Evolutionary conservation across 768 basidiomycete genomes (phyloP), one percentile per base, ranked within the genome.

Genomic region (Leccinum uliginosum): DNA sequence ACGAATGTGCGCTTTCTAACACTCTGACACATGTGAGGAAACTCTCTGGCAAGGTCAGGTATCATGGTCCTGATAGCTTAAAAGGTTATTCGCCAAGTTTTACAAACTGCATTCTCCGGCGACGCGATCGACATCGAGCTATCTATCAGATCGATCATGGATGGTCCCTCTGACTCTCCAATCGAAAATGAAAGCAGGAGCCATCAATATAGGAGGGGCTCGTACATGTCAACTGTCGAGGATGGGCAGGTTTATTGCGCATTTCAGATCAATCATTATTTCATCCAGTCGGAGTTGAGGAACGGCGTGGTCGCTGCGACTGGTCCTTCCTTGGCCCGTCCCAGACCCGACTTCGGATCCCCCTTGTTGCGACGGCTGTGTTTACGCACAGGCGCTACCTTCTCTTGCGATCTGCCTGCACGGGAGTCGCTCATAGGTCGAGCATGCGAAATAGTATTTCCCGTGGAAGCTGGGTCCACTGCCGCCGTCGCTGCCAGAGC

Each of bases 51-150:
- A 38, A 34, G 51, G 30, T 50, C 46, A 46, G 55, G 15, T 35
- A 23, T 26, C 43, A 29, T 43, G 46, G 35, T 64, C 54, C 65
- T 72, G 50, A 67, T 58, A 49, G 40, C 52, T 55, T 38, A 53
- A 38, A 65, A 97, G 94, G 80, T 94, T 59, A 73, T 93, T 52
- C 89, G 93, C 29, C 95, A 95, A 78, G 77, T 96, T 43, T 73
- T 98, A 40, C 75, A 75, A 45, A 83, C 84, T 30, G 78, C 90
- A n/a, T 75, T 75, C 48, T 75, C 68, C 34, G 91, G 91, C 14
- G 95, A 97, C 68, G 84, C 88, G 32, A 81, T 98, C 47, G 93
- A 96, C 66, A 72, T 97, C 54, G 93, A 95, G 8, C 80, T 98
- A 21, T 79, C 82, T 58, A 75, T 91, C 47, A 75, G 69, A 55